Evolutionary conservation across 176 grass and related monocot genomes (phyloP).

Genomic region (Oryza glaberrima): DNA sequence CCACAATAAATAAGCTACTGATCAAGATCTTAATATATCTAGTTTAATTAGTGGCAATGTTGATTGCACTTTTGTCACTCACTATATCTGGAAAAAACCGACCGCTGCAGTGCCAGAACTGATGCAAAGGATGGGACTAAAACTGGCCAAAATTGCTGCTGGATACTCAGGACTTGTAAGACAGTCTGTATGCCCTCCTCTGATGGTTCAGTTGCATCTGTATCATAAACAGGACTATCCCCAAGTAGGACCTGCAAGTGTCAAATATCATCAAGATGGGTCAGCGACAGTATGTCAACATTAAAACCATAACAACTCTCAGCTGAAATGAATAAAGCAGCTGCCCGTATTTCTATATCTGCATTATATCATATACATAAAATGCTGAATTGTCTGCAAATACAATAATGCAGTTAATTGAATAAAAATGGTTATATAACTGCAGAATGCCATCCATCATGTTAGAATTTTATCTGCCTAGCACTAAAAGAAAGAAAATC

Average conservation of each 20-base stretch:
- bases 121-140: constrained; percentile 60
- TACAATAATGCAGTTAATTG: constrained; percentile 8
- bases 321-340: constrained; percentile 14
- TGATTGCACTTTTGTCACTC: constrained; percentile 45
- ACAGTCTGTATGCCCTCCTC: constrained; percentile 64
- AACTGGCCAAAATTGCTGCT: constrained; percentile 78
- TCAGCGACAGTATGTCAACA: not conserved
- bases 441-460: not conserved
- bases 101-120: constrained; percentile 57
- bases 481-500: constrained; percentile 21
- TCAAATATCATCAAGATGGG: constrained; percentile 27
- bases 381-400: constrained; percentile 18
- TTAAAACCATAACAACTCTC: constrained; percentile 5
- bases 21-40: not conserved
- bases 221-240: constrained; percentile 43
- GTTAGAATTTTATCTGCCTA: not conserved
- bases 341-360: not conserved
- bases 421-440: constrained; percentile 10
- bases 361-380: not conserved
- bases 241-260: constrained; percentile 72
- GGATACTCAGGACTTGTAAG: constrained; percentile 73
- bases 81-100: constrained; percentile 68
- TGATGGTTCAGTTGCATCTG: constrained; percentile 56
- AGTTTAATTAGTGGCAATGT: constrained; percentile 1
- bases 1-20: not conserved